Evolutionary conservation across 441 rosid genomes (phyloP).

Genomic region (Geranium incanum): DNA sequence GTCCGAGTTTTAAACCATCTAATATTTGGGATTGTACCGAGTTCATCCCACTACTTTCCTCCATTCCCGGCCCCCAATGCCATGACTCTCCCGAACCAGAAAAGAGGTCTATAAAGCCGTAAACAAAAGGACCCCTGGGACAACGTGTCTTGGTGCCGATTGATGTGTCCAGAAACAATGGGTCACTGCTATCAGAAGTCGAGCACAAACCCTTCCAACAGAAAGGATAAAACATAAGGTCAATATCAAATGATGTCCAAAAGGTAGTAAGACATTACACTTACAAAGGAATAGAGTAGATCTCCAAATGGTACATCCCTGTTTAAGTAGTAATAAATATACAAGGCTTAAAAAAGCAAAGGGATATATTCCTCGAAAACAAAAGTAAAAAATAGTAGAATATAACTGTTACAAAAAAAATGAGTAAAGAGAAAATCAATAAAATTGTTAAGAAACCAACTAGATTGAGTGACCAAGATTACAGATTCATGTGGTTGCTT

Average conservation of each 20-base stretch:
- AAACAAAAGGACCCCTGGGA: conserved; percentile 59
- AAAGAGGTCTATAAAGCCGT: conserved; percentile 83
- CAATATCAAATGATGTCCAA: conserved; percentile 13
- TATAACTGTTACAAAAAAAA: background rate
- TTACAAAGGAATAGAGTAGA: background rate
- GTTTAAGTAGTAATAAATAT: background rate
- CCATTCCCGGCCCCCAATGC: conserved; percentile 66
- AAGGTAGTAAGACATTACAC: conserved; percentile 11
- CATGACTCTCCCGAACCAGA: conserved; percentile 79
- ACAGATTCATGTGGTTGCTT: conserved; percentile 47
- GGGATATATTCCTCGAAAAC: conserved; percentile 5
- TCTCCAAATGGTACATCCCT: background rate
- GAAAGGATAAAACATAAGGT: conserved; percentile 21
- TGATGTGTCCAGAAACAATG: conserved; percentile 35
- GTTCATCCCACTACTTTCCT: conserved; percentile 44
- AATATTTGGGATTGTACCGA: conserved; percentile 36
- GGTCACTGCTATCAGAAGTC: conserved; percentile 32
- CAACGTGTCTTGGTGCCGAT: conserved; percentile 38
- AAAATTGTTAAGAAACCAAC: background rate
- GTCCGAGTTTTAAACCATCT: conserved; percentile 34
- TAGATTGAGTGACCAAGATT: conserved; percentile 29
- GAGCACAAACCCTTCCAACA: conserved; percentile 39
- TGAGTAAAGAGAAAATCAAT: background rate
- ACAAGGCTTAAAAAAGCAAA: background rate
- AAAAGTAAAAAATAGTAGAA: background rate